A percentile compares a stretch with the other conserved stretches of the same genome.
Evolutionary conservation across 2,329 filamentous ascomycete genomes (phyloP).

Genomic region (Aspergillus ochraceoroseus): DNA sequence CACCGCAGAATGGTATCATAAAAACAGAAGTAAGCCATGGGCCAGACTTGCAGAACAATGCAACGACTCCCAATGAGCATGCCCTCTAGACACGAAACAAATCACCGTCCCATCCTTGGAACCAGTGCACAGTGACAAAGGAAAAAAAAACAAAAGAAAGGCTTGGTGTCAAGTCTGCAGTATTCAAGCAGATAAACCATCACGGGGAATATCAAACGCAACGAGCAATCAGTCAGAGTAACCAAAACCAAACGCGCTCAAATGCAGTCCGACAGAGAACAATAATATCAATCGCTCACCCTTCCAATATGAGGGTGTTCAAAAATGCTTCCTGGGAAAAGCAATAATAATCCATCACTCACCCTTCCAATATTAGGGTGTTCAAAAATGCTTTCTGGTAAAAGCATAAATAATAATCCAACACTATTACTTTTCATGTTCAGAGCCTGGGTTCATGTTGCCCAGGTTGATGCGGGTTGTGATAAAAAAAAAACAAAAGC

Average conservation of each 20-base stretch:
- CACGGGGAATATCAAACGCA: conserved; percentile 11
- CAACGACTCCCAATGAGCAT: conserved; percentile 26
- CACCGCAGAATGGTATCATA: conserved; percentile 38
- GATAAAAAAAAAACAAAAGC: too few species aligned
- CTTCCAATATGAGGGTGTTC: too few species aligned
- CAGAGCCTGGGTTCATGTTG: conserved; percentile 1
- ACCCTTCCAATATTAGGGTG: too few species aligned
- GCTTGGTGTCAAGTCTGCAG: too few species aligned
- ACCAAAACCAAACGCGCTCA: conserved; percentile 35
- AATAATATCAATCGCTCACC: conserved; percentile 2
- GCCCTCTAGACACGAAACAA: conserved; percentile 21
- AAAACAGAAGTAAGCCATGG: conserved; percentile 27
- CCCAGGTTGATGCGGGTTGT: neutral
- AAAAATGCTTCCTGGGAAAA: too few species aligned
- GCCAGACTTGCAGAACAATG: conserved; percentile 24
- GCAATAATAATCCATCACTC: too few species aligned
- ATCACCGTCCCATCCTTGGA: conserved; percentile 24
- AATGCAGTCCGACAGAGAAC: conserved; percentile 35
- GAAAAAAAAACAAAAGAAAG: conserved; percentile 23
- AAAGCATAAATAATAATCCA: too few species aligned
- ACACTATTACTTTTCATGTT: neutral
- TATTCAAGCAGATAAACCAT: conserved; percentile 20
- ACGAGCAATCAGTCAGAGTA: conserved; percentile 29
- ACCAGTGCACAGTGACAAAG: conserved; percentile 17
- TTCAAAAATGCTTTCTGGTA: too few species aligned